Percentiles rank a stretch among this genome's conserved stretches.
phyloP scores from a whole-genome alignment of 345 rosid genomes.

The Dimocarpus longan region DNA sequence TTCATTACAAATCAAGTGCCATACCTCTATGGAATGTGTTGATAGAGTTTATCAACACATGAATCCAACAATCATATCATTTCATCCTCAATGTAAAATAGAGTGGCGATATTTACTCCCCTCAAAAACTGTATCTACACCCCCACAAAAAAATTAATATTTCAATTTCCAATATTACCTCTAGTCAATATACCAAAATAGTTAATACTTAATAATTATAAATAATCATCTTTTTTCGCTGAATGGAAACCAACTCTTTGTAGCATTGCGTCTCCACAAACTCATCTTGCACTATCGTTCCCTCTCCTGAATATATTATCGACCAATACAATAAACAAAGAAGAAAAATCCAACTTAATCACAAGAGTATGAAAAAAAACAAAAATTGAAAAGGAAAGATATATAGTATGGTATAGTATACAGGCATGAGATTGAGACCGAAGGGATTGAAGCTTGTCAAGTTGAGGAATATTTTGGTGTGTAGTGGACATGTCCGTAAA shows the following conservation, averaged over 20 bases:
- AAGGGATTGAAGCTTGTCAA: constrained; percentile 57
- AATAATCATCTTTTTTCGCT: too few relatives aligned
- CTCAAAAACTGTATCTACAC: too few relatives aligned
- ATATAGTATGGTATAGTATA: not conserved
- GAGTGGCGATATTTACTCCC: too few relatives aligned
- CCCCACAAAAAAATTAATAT: too few relatives aligned
- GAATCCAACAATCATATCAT: too few relatives aligned
- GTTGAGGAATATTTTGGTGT: constrained; percentile 49
- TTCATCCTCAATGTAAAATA: too few relatives aligned
- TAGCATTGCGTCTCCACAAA: constrained; percentile 65
- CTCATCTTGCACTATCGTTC: constrained; percentile 43
- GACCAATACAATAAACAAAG: constrained; percentile 7
- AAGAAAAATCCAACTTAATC: not conserved
- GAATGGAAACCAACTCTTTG: constrained; percentile 50
- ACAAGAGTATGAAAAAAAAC: not conserved
- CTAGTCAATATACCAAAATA: too few relatives aligned
- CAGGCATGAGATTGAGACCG: constrained; percentile 49
- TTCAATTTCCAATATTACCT: too few relatives aligned
- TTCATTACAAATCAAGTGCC: too few relatives aligned
- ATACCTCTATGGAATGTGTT: too few relatives aligned
- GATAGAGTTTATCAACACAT: too few relatives aligned
- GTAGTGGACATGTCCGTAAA: constrained; percentile 21
- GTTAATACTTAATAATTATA: too few relatives aligned
- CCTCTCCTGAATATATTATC: constrained; percentile 31
- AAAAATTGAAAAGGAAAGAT: constrained; percentile 4